phyloP scores from a whole-genome alignment of 495 filamentous ascomycete species.

The Neurospora intermedia region DNA sequence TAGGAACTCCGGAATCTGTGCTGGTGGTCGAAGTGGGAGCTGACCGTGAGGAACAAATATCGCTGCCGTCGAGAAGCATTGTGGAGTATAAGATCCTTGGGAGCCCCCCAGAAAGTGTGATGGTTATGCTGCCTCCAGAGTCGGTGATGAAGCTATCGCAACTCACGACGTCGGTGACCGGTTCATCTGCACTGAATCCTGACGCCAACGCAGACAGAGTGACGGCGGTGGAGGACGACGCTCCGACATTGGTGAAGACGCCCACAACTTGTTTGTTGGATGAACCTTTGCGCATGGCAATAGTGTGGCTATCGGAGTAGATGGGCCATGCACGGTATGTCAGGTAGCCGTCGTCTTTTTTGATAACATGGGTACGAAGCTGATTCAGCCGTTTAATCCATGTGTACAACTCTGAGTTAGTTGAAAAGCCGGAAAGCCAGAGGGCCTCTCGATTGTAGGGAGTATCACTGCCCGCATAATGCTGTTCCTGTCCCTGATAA shows the following conservation, averaged over 20 bases:
- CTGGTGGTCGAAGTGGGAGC: not conserved
- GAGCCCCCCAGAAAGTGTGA: constrained; percentile 38
- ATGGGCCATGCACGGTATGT: constrained; percentile 44
- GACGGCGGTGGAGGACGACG: constrained; percentile 34
- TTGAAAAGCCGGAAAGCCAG: constrained; percentile 58
- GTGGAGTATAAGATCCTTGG: constrained; percentile 40
- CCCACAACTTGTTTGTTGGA: constrained; percentile 45
- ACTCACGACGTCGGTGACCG: constrained; percentile 39
- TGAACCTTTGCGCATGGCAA: constrained; percentile 57
- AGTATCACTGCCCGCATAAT: constrained; percentile 45
- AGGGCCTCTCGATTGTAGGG: constrained; percentile 65
- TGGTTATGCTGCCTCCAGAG: constrained; percentile 31
- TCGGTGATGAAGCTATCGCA: constrained; percentile 36
- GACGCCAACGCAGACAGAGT: constrained; percentile 31
- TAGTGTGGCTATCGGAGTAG: constrained; percentile 43
- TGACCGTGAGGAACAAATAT: constrained; percentile 23
- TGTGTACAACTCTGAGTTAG: constrained; percentile 47
- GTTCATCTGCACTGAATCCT: constrained; percentile 27
- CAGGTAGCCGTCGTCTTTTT: constrained; percentile 34
- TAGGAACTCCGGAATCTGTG: not conserved
- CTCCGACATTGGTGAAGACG: constrained; percentile 50
- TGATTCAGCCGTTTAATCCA: constrained; percentile 43
- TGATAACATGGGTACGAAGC: constrained; percentile 47
- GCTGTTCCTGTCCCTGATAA: constrained; percentile 59
- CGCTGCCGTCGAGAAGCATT: constrained; percentile 24